Conservation (phyloP, 1,284 basidiomycete species). For the Wallemia hederae region DNA sequence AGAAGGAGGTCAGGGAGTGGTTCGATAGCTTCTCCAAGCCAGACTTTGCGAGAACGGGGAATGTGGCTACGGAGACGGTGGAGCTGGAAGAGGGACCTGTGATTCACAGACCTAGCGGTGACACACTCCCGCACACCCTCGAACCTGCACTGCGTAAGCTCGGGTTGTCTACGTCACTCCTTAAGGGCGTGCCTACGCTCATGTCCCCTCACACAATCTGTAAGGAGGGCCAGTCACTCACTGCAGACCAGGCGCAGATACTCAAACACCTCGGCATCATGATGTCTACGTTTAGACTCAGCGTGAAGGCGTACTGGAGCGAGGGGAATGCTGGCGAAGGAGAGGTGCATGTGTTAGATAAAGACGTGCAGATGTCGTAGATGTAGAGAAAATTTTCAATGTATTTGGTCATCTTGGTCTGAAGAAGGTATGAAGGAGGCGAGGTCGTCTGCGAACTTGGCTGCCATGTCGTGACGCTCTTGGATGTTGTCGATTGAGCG, state of each 20-base stretch:
- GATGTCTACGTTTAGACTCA: slow-evolving; percentile 3
- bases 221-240: slow-evolving; percentile 47
- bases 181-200: slow-evolving; percentile 63
- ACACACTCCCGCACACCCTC: slow-evolving; percentile 77
- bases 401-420: no score
- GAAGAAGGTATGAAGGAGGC: neutral
- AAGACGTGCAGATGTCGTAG: neutral
- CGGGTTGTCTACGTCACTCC: slow-evolving; percentile 53
- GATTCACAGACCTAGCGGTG: slow-evolving; percentile 31
- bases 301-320: neutral
- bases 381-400: no score
- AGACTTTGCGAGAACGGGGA: slow-evolving; percentile 76
- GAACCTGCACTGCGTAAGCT: slow-evolving; percentile 82
- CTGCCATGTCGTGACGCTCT: neutral
- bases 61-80: slow-evolving; percentile 42
- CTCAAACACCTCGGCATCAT: slow-evolving; percentile 5
- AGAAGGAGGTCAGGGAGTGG: slow-evolving; percentile 75
- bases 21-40: slow-evolving; percentile 66
- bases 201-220: slow-evolving; percentile 56
- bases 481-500: neutral
- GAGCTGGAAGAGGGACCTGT: slow-evolving; percentile 33
- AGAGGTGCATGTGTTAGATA: neutral
- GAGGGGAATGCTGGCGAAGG: neutral
- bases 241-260: slow-evolving; percentile 24
- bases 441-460: neutral